Base-by-base conservation (phyloP, 306 rosid species). In the Casuarina glauca region DNA sequence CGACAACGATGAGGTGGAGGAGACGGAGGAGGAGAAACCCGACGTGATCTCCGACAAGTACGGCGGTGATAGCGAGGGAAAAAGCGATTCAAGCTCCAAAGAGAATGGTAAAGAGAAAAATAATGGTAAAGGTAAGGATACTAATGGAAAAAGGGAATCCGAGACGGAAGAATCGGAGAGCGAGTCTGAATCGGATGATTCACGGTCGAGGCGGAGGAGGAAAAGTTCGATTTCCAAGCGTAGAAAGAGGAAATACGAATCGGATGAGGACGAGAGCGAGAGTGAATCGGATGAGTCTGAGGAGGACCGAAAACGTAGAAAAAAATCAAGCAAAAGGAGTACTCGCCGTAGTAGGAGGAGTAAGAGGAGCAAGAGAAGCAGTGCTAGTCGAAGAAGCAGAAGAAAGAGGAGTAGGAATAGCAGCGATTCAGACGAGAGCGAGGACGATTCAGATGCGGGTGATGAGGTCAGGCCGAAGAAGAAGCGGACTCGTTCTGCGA, bases 1-100 rank as follows among this genome's bases (percentile, higher is more conserved):
- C 26, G 94, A 82, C 16, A 74, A 81, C 39, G 94, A 91, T 3
- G 90, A 84, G 2, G 72, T 69, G 16, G 97, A 87, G 79, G 90
- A 84, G 2, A 72, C 64, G 16, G 97, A 87, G 79, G 90, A 71
- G 77, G 91, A 74, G 5, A 89, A 81, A 60, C 79, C 76, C 2
- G 93, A 85, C 16, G 97, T 83, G 43, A 78, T 88, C 81, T 73
- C 72, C 15, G 90, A 78, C n/a, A 78, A 76, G 64, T 54, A 51
- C 10, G 82, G 78, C 3, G 81, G 68, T 3, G 78, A 39, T 38
- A 78, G 39, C 15, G 81, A 26, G 1, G 84, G 10, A 3, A 76
- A 78, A 35, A 79, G 80, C 60, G 83, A 75, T 66, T 74, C 72
- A 35, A 71, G 48, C 15, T 80, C 70, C 61, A 83, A 81, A 49